Base-by-base conservation (phyloP, 305 asterid species). In the Fraxinus latifolia region DNA sequence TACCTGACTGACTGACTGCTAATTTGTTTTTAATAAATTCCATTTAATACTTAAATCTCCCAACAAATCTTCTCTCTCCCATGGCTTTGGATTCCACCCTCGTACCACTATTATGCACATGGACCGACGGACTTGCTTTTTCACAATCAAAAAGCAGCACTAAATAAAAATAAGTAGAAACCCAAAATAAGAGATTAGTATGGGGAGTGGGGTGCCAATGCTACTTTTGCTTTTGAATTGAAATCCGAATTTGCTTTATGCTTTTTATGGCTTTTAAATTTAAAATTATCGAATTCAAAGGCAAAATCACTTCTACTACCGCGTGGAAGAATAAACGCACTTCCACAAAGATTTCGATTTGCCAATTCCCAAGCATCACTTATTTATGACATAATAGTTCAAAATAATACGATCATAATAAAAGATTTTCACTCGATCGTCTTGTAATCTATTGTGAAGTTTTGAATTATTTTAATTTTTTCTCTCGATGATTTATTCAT, bases 271-370 rank as follows among this genome's bases (percentile, higher is more conserved):
- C 32, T 62, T 23, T 62, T 19, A 62, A 19, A 19, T 21, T 62
- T 23, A 23, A 62, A 21, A 19, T 62, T 62, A 50, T 50, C 19
- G 6, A 50, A 11, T 47, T 47, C 5, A 55, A 55, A 17, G 55
- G 33, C 32, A 74, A 50, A 21, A 37, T 74, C 60, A 37, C 6
- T 39, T 39, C 78, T 25, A 34, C 58, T 9, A 74, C 6, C 60
- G 17, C 34, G 12, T 75, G 79, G 79, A 75, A 42, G 58, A 39
- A 75, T 75, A 36, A 36, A 75, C 79, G 79, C 62, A 75, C 62
- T 39, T 19, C 79, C 50, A 75, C 79, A 21, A 75, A 75, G 65
- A 75, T 75, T 9, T 75, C 19, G 65, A 14, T 75, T 73, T 75
- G 60, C 14, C 23, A 19, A 7, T 39, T 75, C 62, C 79, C 62